A percentile compares a stretch with the other conserved stretches of the same genome.
Evolutionary conservation across 2,329 filamentous ascomycete genomes (phyloP).

Genomic region (Raffaelea albimanens): DNA sequence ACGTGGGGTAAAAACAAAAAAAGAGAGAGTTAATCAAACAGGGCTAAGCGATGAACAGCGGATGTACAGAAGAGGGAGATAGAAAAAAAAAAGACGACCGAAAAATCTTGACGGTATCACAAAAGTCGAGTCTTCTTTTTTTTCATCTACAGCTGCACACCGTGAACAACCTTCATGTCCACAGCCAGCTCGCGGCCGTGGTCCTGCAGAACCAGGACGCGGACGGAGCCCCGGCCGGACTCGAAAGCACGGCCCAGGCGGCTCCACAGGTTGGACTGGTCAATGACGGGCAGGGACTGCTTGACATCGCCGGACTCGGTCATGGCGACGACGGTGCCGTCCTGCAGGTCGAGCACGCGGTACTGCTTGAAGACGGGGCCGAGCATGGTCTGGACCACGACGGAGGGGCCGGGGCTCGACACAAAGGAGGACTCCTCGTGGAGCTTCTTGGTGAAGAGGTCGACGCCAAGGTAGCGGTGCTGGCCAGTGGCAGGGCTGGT

Average conservation of each 20-base stretch:
- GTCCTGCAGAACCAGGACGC: slow-evolving; percentile 92
- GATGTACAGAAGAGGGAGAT: no score
- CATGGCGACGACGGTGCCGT: slow-evolving; percentile 82
- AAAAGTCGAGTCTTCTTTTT: no score
- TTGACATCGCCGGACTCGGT: slow-evolving; percentile 98
- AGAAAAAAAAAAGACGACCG: background rate
- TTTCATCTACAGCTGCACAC: slow-evolving; percentile 49
- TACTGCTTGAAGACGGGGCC: slow-evolving; percentile 99
- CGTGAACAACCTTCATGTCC: slow-evolving; percentile 98
- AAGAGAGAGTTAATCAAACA: no score
- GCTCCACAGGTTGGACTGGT: slow-evolving; percentile 81
- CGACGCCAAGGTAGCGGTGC: slow-evolving; percentile 99
- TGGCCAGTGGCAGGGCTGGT: slow-evolving; percentile 96
- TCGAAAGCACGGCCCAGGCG: slow-evolving; percentile 79
- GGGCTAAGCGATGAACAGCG: no score
- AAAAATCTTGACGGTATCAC: no score
- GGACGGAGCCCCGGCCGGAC: slow-evolving; percentile 85
- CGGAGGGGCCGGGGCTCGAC: slow-evolving; percentile 91
- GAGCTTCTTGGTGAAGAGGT: slow-evolving; percentile 99
- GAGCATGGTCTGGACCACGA: slow-evolving; percentile 98
- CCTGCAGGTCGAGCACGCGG: slow-evolving; percentile 94
- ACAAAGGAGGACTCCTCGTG: slow-evolving; percentile 98
- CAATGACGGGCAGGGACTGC: slow-evolving; percentile 84
- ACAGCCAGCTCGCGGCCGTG: slow-evolving; percentile 88
- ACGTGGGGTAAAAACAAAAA: no score